These are phyloP conservation scores for Vinca major DNA, from an alignment of 305 asterid genomes.

Conservation along the genomic window DNA sequence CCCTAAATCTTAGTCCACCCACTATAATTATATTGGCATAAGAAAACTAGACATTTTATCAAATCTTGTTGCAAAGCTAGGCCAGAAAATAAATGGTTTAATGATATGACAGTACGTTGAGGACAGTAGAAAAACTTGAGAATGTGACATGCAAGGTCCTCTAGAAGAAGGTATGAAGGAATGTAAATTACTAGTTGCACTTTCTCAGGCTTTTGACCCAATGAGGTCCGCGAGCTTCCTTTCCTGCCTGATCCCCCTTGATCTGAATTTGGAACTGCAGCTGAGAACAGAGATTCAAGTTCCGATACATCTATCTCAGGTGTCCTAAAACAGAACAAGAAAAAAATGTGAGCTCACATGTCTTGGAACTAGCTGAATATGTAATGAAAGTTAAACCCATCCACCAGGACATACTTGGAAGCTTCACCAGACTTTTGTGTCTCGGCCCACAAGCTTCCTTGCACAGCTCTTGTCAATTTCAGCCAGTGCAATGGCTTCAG, in stretches of 20 bases:
- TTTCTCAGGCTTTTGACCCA: slow-evolving; percentile 66
- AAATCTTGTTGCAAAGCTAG: neutral
- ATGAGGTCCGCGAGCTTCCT: slow-evolving; percentile 45
- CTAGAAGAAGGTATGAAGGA: neutral
- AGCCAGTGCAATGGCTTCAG: slow-evolving; percentile 91
- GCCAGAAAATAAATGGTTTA: neutral
- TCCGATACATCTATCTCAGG: slow-evolving; percentile 91
- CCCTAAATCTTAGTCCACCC: neutral
- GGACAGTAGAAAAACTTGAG: neutral
- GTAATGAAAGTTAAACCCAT: neutral
- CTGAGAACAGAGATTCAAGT: slow-evolving; percentile 91
- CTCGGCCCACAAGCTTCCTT: slow-evolving; percentile 99
- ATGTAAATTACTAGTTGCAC: slow-evolving; percentile 74
- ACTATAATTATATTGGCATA: neutral
- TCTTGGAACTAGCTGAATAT: neutral
- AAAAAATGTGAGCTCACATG: slow-evolving; percentile 6
- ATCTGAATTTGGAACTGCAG: slow-evolving; percentile 44
- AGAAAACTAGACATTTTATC: neutral
- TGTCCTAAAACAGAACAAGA: slow-evolving; percentile 43
- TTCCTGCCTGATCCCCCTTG: slow-evolving; percentile 47
- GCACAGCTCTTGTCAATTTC: slow-evolving; percentile 83
- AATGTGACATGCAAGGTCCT: slow-evolving; percentile 4
- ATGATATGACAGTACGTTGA: neutral
- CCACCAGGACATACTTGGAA: slow-evolving; percentile 46
- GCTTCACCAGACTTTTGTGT: slow-evolving; percentile 79